Conservation (phyloP, 1,284 basidiomycete species). For the Caloboletus inedulis region DNA sequence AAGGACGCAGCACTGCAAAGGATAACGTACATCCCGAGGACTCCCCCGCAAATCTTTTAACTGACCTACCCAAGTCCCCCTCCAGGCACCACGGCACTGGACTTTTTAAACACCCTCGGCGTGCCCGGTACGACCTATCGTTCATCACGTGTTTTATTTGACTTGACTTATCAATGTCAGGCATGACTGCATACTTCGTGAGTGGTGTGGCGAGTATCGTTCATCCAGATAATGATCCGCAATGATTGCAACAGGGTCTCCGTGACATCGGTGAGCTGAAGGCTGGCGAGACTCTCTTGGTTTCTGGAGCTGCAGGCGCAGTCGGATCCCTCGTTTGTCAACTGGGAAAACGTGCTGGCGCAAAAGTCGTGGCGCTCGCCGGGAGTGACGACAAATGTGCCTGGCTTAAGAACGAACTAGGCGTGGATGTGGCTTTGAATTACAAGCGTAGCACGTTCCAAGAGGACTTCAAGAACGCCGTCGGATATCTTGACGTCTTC, state of each 20-base stretch:
- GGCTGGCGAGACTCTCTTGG: conserved; percentile 77
- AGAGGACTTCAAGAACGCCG: conserved; percentile 56
- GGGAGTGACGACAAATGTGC: conserved; percentile 77
- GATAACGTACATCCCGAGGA: conserved; percentile 34
- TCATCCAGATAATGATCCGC: conserved; percentile 4
- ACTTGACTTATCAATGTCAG: conserved; percentile 34
- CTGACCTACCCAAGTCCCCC: conserved; percentile 41
- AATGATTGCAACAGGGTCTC: conserved; percentile 57
- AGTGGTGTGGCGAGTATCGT: conserved; percentile 11
- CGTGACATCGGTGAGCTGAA: conserved; percentile 77
- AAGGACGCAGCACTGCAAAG: conserved; percentile 52
- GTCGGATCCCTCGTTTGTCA: conserved; percentile 76
- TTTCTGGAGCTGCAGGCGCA: conserved; percentile 88
- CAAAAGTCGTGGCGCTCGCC: conserved; percentile 75
- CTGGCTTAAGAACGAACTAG: conserved; percentile 79
- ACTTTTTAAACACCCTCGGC: conserved; percentile 78
- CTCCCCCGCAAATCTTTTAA: neutral
- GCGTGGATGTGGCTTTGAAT: conserved; percentile 80
- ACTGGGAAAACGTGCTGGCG: conserved; percentile 71
- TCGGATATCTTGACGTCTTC: conserved; percentile 73
- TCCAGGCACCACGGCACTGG: conserved; percentile 58
- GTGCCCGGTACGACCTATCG: conserved; percentile 47
- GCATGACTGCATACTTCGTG: conserved; percentile 83
- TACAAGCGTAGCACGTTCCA: conserved; percentile 81
- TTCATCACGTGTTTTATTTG: neutral